These are phyloP conservation scores for Backusella liffmaniae DNA, from an alignment of 192 early-diverging fungal species.

Conservation along the genomic window DNA sequence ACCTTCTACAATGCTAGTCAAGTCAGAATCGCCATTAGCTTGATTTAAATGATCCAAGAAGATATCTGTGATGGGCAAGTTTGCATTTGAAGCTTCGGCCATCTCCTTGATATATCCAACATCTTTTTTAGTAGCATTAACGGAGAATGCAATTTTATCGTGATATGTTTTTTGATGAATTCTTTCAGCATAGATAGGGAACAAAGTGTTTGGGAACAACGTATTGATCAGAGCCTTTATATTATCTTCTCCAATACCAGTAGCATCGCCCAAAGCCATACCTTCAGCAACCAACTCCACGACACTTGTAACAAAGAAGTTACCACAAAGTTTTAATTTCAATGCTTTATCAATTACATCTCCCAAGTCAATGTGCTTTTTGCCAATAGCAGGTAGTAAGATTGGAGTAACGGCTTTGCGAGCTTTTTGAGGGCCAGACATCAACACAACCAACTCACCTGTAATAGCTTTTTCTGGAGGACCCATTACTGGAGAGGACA, in stretches of 20 bases:
- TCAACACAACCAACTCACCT: conserved; percentile 52
- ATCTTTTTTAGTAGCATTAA: conserved; percentile 47
- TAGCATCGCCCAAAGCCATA: conserved; percentile 53
- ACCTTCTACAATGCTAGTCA: conserved; percentile 35
- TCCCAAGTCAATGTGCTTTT: conserved; percentile 50
- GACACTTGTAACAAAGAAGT: conserved; percentile 58
- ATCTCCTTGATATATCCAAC: conserved; percentile 40
- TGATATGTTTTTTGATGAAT: conserved; percentile 39
- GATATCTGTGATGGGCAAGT: conserved; percentile 36
- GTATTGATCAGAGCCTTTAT: conserved; percentile 51
- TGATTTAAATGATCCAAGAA: conserved; percentile 13
- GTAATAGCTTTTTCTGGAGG: conserved; percentile 42
- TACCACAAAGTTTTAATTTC: conserved; percentile 64
- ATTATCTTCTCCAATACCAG: conserved; percentile 47
- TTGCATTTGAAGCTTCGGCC: conserved; percentile 33
- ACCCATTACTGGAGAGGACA: conserved; percentile 37
- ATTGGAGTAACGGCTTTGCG: conserved; percentile 39
- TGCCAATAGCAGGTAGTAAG: conserved; percentile 47
- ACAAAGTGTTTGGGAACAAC: conserved; percentile 46
- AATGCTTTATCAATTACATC: conserved; percentile 40
- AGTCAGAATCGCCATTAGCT: conserved; percentile 17
- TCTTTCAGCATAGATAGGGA: conserved; percentile 49
- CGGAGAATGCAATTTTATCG: conserved; percentile 38
- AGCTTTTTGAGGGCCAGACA: conserved; percentile 44
- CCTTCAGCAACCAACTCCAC: conserved; percentile 67